phyloP scores from a whole-genome alignment of 1,284 basidiomycete genomes.

The Cutaneotrichosporon sp. region DNA sequence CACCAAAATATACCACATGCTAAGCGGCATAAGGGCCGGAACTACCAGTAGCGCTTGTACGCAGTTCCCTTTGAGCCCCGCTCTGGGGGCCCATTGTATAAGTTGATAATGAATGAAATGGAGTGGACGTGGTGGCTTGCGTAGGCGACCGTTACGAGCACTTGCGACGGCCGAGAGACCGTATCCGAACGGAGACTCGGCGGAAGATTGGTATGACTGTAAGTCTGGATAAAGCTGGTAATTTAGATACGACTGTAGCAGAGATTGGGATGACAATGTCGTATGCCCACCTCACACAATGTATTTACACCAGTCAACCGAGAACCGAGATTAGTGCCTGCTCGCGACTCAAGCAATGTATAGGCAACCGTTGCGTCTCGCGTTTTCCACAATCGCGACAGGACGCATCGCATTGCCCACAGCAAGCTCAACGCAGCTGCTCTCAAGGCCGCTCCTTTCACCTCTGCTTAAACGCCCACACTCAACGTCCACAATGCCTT shows the following conservation, averaged over 20 bases:
- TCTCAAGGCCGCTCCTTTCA: not conserved
- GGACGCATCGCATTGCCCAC: not conserved
- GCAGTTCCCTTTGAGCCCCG: not conserved
- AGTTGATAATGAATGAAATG: not conserved
- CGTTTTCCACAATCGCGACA: not conserved
- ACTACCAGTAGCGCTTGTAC: not conserved
- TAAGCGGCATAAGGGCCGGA: not conserved
- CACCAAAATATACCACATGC: not conserved
- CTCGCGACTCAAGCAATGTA: not conserved
- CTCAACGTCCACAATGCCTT: not conserved
- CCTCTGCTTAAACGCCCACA: not conserved
- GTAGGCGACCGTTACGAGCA: too few relatives aligned
- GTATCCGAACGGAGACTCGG: not conserved
- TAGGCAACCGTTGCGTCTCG: not conserved
- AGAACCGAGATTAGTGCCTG: not conserved
- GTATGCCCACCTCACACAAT: not conserved
- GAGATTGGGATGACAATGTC: not conserved
- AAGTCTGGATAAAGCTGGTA: not conserved
- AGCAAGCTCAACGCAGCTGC: not conserved
- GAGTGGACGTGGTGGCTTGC: not conserved
- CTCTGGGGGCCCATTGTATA: not conserved
- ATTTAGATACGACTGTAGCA: not conserved
- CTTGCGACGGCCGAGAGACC: not conserved
- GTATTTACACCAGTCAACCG: not conserved
- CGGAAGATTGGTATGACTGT: not conserved